Percentiles rank a stretch among this genome's conserved stretches.
Conservation (phyloP, 116 monocot species). For the Thalassia testudinum region DNA sequence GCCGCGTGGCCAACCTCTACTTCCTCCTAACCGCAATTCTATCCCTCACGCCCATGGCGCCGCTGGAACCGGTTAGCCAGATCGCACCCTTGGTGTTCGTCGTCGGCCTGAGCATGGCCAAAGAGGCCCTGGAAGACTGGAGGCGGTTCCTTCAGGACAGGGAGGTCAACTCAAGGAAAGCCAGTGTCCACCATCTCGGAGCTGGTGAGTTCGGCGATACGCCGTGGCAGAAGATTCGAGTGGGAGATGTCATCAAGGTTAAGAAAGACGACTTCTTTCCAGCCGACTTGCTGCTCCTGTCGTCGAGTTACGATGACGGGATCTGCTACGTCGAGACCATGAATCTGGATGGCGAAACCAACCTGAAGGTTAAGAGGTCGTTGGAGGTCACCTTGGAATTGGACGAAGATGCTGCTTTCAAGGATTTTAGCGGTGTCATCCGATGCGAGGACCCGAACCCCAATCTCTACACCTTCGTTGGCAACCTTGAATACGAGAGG, state of each 20-base stretch:
- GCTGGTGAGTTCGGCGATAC: constrained; percentile 55
- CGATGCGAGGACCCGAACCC: too few species aligned
- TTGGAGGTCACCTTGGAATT: constrained; percentile 65
- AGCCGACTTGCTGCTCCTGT: constrained; percentile 65
- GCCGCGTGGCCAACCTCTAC: constrained; percentile 82
- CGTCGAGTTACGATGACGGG: constrained; percentile 85
- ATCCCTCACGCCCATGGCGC: constrained; percentile 70
- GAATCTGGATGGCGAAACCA: constrained; percentile 96
- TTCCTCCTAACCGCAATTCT: constrained; percentile 73
- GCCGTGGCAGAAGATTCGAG: constrained; percentile 68
- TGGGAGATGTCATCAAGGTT: constrained; percentile 79
- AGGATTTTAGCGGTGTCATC: constrained; percentile 64
- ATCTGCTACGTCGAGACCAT: too few species aligned
- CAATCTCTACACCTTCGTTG: constrained; percentile 68
- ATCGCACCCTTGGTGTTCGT: constrained; percentile 82
- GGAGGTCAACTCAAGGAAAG: constrained; percentile 82
- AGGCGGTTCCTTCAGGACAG: constrained; percentile 82
- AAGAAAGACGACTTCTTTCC: constrained; percentile 91
- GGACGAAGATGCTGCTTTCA: constrained; percentile 54
- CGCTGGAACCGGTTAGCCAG: constrained; percentile 80
- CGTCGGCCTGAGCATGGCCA: constrained; percentile 78
- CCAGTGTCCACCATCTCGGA: constrained; percentile 46
- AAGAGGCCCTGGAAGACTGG: constrained; percentile 92
- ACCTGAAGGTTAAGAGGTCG: constrained; percentile 82
- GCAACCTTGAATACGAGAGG: constrained; percentile 69